Evolutionary conservation across 441 rosid species (phyloP), one percentile per base, ranked within the genome.

Genomic region (Macaranga tanarius): DNA sequence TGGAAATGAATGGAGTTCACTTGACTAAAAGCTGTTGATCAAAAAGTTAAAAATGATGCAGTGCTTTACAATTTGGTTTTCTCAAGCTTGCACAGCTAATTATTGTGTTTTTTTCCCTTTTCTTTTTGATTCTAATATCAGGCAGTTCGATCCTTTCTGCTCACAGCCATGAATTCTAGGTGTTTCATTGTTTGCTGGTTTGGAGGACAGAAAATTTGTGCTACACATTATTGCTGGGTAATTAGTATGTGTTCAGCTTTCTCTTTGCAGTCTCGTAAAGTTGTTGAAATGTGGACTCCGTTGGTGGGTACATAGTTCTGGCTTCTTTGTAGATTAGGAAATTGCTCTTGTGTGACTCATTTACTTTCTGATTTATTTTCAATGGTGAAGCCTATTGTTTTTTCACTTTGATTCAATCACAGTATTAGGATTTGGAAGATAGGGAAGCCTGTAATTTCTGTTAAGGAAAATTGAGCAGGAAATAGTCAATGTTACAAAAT

Each of bases 251-350:
- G 83, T 70, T 78, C 79, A 69, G 76, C 74, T 77, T 82, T 84
- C 69, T 76, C 84, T 51, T 69, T 69, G 76, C 81, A 75, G 67
- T 78, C 80, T 70, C 64, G 58, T 75, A 73, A 75, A 74, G 84
- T 69, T 64, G 79, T 76, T 59, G 77, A 86, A 56, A 68, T 82
- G 87, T 89, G 97, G 97, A 85, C 85, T 79, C 90, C 90, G 55
- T 77, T 90, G 80, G 89, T 85, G 59, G 94, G 88, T 86, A 83
- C 92, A 82, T 89, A 86, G 86, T 68, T 54, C 57, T 65, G 17
- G 75, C 42, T 69, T 70, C 42, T 40, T 47, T 34, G 61, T 28
- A 48, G 76, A 62, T 75, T 76, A 51, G 67, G 76, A 75, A 75
- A 34, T 45, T 57, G 42, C 45, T 28, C 76, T 66, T 64, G 20